Conservation (phyloP, 495 filamentous ascomycete genomes). For the Venustampulla echinocandica region DNA sequence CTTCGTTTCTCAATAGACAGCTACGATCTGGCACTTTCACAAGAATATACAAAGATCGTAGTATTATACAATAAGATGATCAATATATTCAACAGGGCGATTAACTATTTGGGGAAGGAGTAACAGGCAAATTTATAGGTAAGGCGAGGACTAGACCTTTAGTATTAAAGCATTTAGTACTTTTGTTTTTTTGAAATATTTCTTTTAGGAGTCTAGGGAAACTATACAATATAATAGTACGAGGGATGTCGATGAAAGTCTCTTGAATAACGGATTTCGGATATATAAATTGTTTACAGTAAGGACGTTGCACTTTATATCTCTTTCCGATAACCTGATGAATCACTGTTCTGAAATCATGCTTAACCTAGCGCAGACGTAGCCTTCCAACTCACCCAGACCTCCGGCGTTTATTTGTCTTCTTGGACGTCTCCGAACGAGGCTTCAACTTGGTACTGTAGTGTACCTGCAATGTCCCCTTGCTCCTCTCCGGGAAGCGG, state of each 20-base stretch:
- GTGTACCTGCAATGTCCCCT: conserved; percentile 19
- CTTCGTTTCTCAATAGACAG: no score
- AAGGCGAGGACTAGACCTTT: background rate
- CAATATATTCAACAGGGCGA: no score
- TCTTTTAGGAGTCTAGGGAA: conserved; percentile 13
- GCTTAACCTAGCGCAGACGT: conserved; percentile 3
- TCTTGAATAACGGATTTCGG: conserved; percentile 18
- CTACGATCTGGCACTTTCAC: no score
- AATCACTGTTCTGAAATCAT: conserved; percentile 1
- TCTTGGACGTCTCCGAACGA: conserved; percentile 12
- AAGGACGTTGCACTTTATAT: background rate
- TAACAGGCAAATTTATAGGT: conserved; percentile 9
- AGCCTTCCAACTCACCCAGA: conserved; percentile 13
- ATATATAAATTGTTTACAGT: conserved; percentile 17
- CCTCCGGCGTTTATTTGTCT: conserved; percentile 11
- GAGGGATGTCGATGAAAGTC: conserved; percentile 9
- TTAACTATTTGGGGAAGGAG: conserved; percentile 6
- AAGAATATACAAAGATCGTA: background rate
- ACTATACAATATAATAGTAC: conserved; percentile 16
- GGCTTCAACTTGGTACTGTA: conserved; percentile 19
- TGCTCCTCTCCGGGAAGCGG: conserved; percentile 17
- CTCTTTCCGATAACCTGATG: conserved; percentile 1
- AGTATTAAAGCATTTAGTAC: conserved; percentile 1
- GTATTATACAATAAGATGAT: background rate
- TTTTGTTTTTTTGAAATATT: conserved; percentile 6